phyloP scores from a whole-genome alignment of 305 asterid species.

The Fraxinus velutina region DNA sequence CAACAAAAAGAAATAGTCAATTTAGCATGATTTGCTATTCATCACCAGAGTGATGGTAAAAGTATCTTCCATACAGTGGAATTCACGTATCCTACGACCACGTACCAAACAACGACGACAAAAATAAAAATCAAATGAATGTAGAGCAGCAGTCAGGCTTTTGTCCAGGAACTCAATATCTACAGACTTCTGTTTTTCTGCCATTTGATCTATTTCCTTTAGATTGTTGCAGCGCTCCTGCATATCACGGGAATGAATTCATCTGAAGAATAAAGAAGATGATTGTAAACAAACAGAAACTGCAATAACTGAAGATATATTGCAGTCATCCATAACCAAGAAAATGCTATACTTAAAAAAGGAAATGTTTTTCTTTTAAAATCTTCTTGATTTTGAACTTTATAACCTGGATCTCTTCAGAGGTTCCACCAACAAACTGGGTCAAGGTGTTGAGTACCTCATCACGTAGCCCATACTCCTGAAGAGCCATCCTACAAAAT shows the following conservation, averaged over 20 bases:
- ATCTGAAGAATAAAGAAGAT: constrained; percentile 30
- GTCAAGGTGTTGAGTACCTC: constrained; percentile 65
- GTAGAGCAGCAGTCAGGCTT: constrained; percentile 77
- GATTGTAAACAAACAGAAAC: constrained; percentile 11
- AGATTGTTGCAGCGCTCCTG: constrained; percentile 86
- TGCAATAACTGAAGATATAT: constrained; percentile 5
- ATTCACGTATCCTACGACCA: constrained; percentile 5
- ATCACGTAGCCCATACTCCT: constrained; percentile 54
- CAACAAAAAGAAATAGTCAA: constrained; percentile 23
- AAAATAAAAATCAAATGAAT: constrained; percentile 85
- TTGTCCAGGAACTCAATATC: constrained; percentile 47
- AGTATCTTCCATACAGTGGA: not conserved
- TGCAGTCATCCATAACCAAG: constrained; percentile 7
- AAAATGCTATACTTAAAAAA: constrained; percentile 4
- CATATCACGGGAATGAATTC: constrained; percentile 32
- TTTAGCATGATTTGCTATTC: constrained; percentile 15
- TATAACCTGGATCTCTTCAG: constrained; percentile 69
- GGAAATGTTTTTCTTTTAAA: not conserved
- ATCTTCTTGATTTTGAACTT: constrained; percentile 10
- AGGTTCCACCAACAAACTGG: constrained; percentile 81
- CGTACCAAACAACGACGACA: constrained; percentile 99
- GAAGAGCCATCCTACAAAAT: constrained; percentile 61
- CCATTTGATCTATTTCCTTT: constrained; percentile 46
- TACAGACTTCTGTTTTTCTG: constrained; percentile 37
- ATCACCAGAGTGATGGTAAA: constrained; percentile 4